These are phyloP conservation scores for Amoeboaphelidium protococcarum DNA, from an alignment of 371 early-diverging fungal genomes.

Conservation along the genomic window DNA sequence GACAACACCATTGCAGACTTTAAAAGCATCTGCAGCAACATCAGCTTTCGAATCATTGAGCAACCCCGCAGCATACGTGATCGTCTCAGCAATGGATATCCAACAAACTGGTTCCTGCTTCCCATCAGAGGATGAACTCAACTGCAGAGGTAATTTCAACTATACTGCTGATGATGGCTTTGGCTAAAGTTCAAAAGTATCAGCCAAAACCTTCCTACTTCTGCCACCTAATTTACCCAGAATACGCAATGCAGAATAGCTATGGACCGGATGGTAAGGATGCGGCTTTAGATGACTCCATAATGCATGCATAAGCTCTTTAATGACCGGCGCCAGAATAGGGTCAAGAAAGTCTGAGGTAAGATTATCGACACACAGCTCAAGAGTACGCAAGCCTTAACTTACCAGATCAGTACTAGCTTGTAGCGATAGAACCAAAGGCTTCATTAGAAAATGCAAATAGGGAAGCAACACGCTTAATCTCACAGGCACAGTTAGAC, in stretches of 20 bases:
- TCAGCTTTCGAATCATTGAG: too few species aligned
- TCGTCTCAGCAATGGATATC: too few species aligned
- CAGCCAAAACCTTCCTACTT: conserved; percentile 37
- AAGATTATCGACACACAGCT: conserved; percentile 91
- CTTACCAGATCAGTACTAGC: conserved; percentile 70
- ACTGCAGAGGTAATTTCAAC: too few species aligned
- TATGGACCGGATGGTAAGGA: conserved; percentile 51
- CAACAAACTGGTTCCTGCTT: too few species aligned
- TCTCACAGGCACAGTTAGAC: conserved; percentile 87
- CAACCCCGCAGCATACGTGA: too few species aligned
- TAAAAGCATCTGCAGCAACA: too few species aligned
- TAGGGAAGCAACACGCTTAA: conserved; percentile 80
- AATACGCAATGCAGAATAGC: conserved; percentile 67
- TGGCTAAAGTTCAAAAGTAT: too few species aligned
- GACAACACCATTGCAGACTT: too few species aligned
- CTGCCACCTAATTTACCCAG: conserved; percentile 89
- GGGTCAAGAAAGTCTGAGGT: conserved; percentile 90
- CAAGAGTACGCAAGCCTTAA: conserved; percentile 85
- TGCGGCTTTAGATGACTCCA: conserved; percentile 68
- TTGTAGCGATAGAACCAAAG: conserved; percentile 75
- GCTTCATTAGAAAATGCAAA: conserved; percentile 78
- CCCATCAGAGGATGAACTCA: too few species aligned
- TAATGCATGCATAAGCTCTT: conserved; percentile 69
- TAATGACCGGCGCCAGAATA: conserved; percentile 71
- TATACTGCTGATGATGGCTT: too few species aligned